phyloP scores from a whole-genome alignment of 306 rosid species.

The Vicia villosa region DNA sequence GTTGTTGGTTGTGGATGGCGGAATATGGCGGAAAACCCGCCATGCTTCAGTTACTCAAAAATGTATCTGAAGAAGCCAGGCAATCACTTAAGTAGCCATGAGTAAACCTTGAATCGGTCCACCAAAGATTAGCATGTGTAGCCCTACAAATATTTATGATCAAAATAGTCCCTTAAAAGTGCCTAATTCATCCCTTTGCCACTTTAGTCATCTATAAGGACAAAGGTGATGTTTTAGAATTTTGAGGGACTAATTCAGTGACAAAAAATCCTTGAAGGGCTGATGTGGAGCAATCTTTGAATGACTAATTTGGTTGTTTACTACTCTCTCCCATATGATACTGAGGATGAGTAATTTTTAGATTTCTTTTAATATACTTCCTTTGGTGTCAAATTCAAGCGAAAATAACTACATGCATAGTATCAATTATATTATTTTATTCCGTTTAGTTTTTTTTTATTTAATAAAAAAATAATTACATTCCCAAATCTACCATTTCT shows the following conservation, averaged over 20 bases:
- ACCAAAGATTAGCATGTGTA: not conserved
- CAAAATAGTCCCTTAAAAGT: conserved; percentile 9
- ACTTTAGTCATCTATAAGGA: conserved; percentile 3
- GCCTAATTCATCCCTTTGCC: not conserved
- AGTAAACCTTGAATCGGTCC: conserved; percentile 1
- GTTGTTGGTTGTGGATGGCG: not conserved
- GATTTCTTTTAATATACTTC: not conserved
- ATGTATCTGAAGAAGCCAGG: conserved; percentile 20
- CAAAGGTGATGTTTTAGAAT: not conserved
- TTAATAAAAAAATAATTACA: not conserved
- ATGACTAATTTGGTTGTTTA: conserved; percentile 12
- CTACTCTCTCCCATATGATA: conserved; percentile 27
- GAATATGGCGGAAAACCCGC: not conserved
- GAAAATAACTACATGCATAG: not conserved
- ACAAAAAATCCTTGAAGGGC: not conserved
- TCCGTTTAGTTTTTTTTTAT: not conserved
- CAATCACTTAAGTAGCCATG: conserved; percentile 3
- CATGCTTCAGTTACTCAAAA: conserved; percentile 7
- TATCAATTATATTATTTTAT: not conserved
- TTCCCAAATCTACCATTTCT: not conserved
- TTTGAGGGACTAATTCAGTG: conserved; percentile 21
- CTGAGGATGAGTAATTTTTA: conserved; percentile 14
- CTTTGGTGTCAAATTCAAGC: not conserved
- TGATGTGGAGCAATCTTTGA: conserved; percentile 18
- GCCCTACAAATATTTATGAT: not conserved